These are phyloP conservation scores for Rhynchosporium graminicola DNA, from an alignment of 2,329 filamentous ascomycete species.

Conservation along the genomic window DNA sequence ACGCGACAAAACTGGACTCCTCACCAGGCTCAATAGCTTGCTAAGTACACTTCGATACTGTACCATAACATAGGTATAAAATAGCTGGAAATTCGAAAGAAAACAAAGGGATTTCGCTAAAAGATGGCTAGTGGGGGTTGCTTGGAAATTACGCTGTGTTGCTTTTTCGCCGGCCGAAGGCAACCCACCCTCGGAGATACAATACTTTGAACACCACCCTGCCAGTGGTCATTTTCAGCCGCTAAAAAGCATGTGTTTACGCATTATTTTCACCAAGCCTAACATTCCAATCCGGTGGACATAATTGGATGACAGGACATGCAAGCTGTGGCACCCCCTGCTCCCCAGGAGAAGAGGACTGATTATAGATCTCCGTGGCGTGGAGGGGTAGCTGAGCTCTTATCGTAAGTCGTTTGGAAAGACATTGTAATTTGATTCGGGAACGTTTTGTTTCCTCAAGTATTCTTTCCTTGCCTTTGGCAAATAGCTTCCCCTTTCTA, in stretches of 20 bases:
- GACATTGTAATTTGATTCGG: not conserved
- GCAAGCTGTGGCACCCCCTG: conserved; percentile 2
- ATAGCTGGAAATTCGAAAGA: not conserved
- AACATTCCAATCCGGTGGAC: conserved; percentile 3
- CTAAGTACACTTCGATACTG: too few relatives aligned
- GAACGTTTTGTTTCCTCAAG: not conserved
- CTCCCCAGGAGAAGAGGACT: conserved; percentile 1
- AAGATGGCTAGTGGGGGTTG: not conserved
- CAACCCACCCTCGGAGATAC: conserved; percentile 16
- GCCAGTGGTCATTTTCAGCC: not conserved
- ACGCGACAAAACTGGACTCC: too few relatives aligned
- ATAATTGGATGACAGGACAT: not conserved
- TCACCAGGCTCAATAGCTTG: too few relatives aligned
- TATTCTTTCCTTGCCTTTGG: not conserved
- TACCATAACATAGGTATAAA: too few relatives aligned
- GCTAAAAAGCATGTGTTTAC: conserved; percentile 5
- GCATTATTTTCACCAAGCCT: not conserved
- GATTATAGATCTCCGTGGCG: conserved; percentile 18
- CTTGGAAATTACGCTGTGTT: too few relatives aligned
- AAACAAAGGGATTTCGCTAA: not conserved
- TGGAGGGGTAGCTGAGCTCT: conserved; percentile 11
- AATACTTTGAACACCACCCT: conserved; percentile 14
- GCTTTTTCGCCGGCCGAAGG: too few relatives aligned
- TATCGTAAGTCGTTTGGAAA: not conserved
- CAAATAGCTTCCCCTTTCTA: not conserved